These are phyloP conservation scores for Zymoseptoria tritici DNA, from an alignment of 2,329 filamentous ascomycete species.

Conservation along the genomic window DNA sequence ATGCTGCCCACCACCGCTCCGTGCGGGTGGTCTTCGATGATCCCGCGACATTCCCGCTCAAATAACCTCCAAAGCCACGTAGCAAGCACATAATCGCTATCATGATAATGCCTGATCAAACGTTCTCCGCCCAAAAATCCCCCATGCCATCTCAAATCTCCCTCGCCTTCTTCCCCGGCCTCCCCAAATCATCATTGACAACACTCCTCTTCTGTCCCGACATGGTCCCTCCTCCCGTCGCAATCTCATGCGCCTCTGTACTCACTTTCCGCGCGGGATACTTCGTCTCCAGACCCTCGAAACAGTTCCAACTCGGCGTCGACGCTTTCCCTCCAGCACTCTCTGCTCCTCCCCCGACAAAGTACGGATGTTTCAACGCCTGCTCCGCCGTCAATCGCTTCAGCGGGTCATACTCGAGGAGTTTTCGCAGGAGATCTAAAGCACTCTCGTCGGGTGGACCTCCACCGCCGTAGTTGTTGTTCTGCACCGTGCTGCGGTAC, in stretches of 20 bases:
- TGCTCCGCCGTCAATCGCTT: constrained; percentile 81
- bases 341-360: constrained; percentile 41
- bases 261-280: constrained; percentile 88
- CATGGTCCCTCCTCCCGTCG: constrained; percentile 77
- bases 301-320: constrained; percentile 69
- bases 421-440: constrained; percentile 68
- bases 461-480: constrained; percentile 38
- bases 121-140: neutral
- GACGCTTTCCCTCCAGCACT: constrained; percentile 9
- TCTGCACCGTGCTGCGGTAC: constrained; percentile 44
- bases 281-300: constrained; percentile 78
- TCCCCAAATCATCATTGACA: constrained; percentile 63
- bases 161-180: constrained; percentile 47
- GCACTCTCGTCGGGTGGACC: constrained; percentile 53
- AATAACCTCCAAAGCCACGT: neutral
- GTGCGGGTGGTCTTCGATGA: neutral
- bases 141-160: constrained; percentile 30
- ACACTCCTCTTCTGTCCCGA: constrained; percentile 88
- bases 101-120: too few species aligned
- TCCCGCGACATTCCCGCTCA: neutral
- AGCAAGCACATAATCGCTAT: too few species aligned
- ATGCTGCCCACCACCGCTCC: neutral
- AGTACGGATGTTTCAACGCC: constrained; percentile 87
- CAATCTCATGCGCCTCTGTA: constrained; percentile 91
- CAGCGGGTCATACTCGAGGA: constrained; percentile 88